These are phyloP conservation scores for Lumnitzera racemosa DNA, from an alignment of 345 rosid species.

Conservation along the genomic window DNA sequence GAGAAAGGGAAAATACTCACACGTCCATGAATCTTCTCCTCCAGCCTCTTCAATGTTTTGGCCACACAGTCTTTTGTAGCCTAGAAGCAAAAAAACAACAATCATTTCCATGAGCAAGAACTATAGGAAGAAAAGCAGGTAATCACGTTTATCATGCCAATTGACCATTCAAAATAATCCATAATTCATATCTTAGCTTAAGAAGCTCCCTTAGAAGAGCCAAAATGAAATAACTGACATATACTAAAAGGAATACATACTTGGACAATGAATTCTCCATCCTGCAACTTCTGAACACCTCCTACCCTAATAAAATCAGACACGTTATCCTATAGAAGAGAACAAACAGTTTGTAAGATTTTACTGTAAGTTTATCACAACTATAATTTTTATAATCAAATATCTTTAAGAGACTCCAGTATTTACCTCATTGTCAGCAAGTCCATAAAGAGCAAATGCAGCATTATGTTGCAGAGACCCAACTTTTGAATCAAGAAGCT, in stretches of 20 bases:
- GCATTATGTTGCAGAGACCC: conserved; percentile 99
- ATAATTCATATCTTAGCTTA: too few species aligned
- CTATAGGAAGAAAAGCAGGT: too few species aligned
- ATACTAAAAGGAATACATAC: conserved; percentile 34
- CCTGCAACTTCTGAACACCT: conserved; percentile 91
- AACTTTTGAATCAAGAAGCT: conserved; percentile 94
- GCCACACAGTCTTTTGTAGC: conserved; percentile 98
- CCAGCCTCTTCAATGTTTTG: conserved; percentile 91
- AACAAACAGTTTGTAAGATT: conserved; percentile 9
- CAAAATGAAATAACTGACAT: not conserved
- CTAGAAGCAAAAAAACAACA: conserved; percentile 33
- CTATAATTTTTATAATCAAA: not conserved
- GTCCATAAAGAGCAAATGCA: conserved; percentile 98
- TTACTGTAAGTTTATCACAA: too few species aligned
- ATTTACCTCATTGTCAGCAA: conserved; percentile 95
- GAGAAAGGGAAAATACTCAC: conserved; percentile 38
- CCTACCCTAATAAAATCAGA: conserved; percentile 95
- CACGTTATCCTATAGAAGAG: conserved; percentile 71
- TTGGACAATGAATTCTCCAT: conserved; percentile 94
- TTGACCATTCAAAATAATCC: too few species aligned
- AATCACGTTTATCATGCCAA: too few species aligned
- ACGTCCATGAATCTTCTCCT: conserved; percentile 94
- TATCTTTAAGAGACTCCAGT: conserved; percentile 5
- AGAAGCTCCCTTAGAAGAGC: not conserved
- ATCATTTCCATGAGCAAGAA: too few species aligned